These are phyloP conservation scores for Kodamaea restingae DNA, from an alignment of 805 yeast species.

Conservation along the genomic window DNA sequence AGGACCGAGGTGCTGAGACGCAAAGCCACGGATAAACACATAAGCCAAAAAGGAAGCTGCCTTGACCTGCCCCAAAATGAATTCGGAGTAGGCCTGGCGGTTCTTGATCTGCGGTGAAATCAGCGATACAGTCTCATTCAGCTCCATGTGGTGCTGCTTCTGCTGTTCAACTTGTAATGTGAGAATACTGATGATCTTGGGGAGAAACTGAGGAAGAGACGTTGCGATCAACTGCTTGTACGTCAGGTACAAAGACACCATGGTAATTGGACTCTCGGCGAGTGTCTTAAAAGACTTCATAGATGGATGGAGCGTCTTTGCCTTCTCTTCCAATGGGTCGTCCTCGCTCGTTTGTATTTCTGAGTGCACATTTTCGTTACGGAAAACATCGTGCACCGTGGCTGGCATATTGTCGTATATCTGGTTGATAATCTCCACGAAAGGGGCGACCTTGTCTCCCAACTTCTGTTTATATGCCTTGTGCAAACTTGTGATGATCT, in stretches of 20 bases:
- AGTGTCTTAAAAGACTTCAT: slow-evolving; percentile 84
- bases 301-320: slow-evolving; percentile 58
- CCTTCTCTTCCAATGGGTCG: slow-evolving; percentile 36
- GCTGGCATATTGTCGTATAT: slow-evolving; percentile 77
- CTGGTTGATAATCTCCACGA: slow-evolving; percentile 68
- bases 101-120: slow-evolving; percentile 74
- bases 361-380: slow-evolving; percentile 9
- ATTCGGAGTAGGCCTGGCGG: slow-evolving; percentile 79
- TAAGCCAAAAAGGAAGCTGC: slow-evolving; percentile 94
- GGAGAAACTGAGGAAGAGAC: slow-evolving; percentile 72
- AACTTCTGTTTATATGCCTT: slow-evolving; percentile 72
- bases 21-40: slow-evolving; percentile 79
- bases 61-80: slow-evolving; percentile 88
- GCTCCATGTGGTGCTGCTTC: slow-evolving; percentile 31
- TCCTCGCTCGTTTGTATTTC: slow-evolving; percentile 9
- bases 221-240: slow-evolving; percentile 72
- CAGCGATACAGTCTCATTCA: slow-evolving; percentile 57
- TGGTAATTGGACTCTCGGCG: slow-evolving; percentile 95
- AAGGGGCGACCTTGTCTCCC: slow-evolving; percentile 69
- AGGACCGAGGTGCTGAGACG: slow-evolving; percentile 51
- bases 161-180: slow-evolving; percentile 81
- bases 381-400: slow-evolving; percentile 69
- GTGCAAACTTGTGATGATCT: slow-evolving; percentile 78
- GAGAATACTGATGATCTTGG: slow-evolving; percentile 72
- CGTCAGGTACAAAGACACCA: slow-evolving; percentile 87